These are phyloP conservation scores for Auxenochlorella protothecoides DNA, from an alignment of 139 green algal genomes.

Conservation along the genomic window DNA sequence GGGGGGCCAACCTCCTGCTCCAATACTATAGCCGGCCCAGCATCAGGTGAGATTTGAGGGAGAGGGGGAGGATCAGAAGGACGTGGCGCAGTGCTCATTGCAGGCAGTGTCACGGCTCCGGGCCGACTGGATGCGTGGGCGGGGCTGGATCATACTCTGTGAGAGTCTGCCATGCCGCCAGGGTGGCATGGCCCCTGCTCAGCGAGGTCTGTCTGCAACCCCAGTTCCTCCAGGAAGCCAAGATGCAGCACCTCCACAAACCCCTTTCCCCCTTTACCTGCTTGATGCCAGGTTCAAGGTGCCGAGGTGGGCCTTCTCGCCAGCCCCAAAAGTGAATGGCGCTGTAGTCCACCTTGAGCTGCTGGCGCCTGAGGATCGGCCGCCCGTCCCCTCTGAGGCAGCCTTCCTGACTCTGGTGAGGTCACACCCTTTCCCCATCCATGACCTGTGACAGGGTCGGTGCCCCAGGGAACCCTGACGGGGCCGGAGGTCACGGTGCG, in stretches of 20 bases:
- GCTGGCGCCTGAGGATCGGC: conserved; percentile 6
- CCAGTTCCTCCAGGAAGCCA: background rate
- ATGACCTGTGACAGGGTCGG: background rate
- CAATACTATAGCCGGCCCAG: conserved; percentile 58
- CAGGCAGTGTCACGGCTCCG: too few relatives aligned
- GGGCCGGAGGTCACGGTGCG: background rate
- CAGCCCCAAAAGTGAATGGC: conserved; percentile 70
- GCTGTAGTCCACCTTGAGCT: conserved; percentile 71
- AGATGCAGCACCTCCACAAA: background rate
- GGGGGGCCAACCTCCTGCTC: conserved; percentile 68
- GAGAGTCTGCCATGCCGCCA: conserved; percentile 3
- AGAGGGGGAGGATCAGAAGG: background rate
- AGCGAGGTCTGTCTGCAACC: too few relatives aligned
- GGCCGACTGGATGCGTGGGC: too few relatives aligned
- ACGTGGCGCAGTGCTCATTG: too few relatives aligned
- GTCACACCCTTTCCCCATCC: background rate
- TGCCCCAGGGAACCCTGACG: background rate
- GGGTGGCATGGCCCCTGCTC: conserved; percentile 2
- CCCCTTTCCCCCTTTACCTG: background rate
- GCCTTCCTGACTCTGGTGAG: conserved; percentile 18
- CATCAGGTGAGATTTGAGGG: conserved; percentile 34
- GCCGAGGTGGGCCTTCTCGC: conserved; percentile 5
- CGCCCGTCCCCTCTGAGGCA: conserved; percentile 8
- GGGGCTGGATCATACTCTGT: background rate
- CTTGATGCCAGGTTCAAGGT: conserved; percentile 12